These are phyloP conservation scores for Coniella vitis DNA, from an alignment of 2,329 filamentous ascomycete species.

Conservation along the genomic window DNA sequence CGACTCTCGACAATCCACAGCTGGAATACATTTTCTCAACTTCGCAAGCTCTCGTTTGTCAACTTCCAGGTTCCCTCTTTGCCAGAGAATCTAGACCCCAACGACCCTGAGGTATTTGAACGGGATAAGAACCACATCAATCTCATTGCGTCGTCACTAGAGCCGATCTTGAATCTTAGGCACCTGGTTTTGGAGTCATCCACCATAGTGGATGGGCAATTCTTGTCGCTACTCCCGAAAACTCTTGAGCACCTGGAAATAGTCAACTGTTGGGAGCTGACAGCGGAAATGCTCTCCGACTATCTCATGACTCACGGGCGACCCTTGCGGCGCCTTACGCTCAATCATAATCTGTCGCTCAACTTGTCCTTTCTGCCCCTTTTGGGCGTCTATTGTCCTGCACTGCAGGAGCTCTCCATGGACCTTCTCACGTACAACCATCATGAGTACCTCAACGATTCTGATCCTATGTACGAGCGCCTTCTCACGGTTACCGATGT, in stretches of 20 bases:
- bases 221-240: constrained; percentile 63
- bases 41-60: constrained; percentile 53
- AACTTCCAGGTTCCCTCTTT: constrained; percentile 54
- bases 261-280: constrained; percentile 71
- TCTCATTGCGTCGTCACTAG: constrained; percentile 39
- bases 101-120: constrained; percentile 34
- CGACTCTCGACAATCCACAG: constrained; percentile 47
- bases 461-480: constrained; percentile 66
- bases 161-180: constrained; percentile 54
- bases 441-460: constrained; percentile 60
- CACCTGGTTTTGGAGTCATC: constrained; percentile 70
- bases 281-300: constrained; percentile 54
- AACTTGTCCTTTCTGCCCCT: constrained; percentile 66
- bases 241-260: constrained; percentile 63
- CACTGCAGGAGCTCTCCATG: constrained; percentile 64
- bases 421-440: constrained; percentile 73
- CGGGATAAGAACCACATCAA: constrained; percentile 25
- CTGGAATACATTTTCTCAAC: constrained; percentile 46
- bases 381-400: constrained; percentile 61
- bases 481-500: constrained; percentile 58
- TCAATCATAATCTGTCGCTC: constrained; percentile 75
- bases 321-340: constrained; percentile 57
- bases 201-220: constrained; percentile 58
- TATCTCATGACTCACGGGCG: constrained; percentile 64
- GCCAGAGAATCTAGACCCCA: constrained; percentile 29